Evolutionary conservation across 148 eudicot genomes (phyloP), one percentile per base, ranked within the genome.

Genomic region (Nepenthes gracilis): DNA sequence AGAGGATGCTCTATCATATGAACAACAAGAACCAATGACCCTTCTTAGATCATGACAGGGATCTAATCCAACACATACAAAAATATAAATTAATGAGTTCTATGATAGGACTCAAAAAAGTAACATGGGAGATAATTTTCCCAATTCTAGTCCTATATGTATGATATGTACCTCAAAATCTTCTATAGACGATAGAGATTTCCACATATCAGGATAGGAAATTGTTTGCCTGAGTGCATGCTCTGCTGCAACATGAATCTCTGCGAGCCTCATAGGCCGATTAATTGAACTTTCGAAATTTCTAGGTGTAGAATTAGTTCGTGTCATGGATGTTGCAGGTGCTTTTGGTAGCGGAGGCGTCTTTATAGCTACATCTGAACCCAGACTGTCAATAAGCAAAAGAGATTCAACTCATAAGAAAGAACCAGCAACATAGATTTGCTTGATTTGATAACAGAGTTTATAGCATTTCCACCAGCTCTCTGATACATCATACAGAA

Each of bases 261-360:
- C 97, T 54, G 97, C 85, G 67, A 92, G 94, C 57, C 87, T 82
- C 97, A 85, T 88, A 36, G 97, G 97, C 45, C 93, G 86, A 73
- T 71, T 80, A 70, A 77, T 64, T 66, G 94, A 78, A 54, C 84
- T 83, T 58, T 88, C 94, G 65, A 83, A 85, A 74, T 75, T 78
- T 74, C 90, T 96, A 9, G 96, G 97, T 40, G 88, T 77, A 65
- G 96, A 92, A 68, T 83, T 74, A 51, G 83, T 85, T 65, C 97
- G 83, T 45, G 85, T 72, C 82, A 92, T 83, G 57, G 85, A 71
- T 67, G 75, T 33, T 50, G 81, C 64, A 60, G 64, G 73, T 45
- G 57, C 65, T 73, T 78, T 83, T 58, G 84, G 40, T 52, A 75
- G 54, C 6, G 81, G 72, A 60, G 70, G 47, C 71, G 62, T 66